phyloP scores from a whole-genome alignment of 2,329 filamentous ascomycete species.

The Colletotrichum spinosum region DNA sequence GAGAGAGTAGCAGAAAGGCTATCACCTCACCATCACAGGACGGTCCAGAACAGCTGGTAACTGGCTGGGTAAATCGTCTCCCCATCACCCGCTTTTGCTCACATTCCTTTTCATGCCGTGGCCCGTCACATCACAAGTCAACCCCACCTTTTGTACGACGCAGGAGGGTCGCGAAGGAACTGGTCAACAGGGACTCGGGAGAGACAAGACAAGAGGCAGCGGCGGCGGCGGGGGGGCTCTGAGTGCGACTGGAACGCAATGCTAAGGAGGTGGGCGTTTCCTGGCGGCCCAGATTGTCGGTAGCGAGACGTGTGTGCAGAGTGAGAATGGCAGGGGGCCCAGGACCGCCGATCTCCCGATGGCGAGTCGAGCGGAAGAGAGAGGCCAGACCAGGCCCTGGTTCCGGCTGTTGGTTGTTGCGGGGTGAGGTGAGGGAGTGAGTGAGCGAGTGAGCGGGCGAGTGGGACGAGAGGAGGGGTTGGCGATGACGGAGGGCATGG shows the following conservation, averaged over 20 bases:
- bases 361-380: conserved; percentile 2
- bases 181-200: neutral
- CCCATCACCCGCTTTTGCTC: neutral
- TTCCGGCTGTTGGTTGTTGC: too few relatives aligned
- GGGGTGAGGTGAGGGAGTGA: too few relatives aligned
- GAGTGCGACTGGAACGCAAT: conserved; percentile 2
- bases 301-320: conserved; percentile 15
- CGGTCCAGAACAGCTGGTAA: neutral
- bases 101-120: too few relatives aligned
- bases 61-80: neutral
- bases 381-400: neutral
- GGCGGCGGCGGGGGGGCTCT: neutral
- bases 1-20: too few relatives aligned
- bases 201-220: neutral
- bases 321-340: conserved; percentile 3
- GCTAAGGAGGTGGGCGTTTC: conserved; percentile 20
- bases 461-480: conserved; percentile 9
- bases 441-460: neutral
- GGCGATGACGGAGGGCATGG: conserved; percentile 1
- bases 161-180: too few relatives aligned
- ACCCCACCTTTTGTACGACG: too few relatives aligned
- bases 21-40: too few relatives aligned
- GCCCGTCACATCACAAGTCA: too few relatives aligned
- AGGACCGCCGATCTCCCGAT: conserved; percentile 30
- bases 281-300: conserved; percentile 31